Conservation (phyloP, 164 flowering plant genomes). For the Dillenia suffruticosa region DNA sequence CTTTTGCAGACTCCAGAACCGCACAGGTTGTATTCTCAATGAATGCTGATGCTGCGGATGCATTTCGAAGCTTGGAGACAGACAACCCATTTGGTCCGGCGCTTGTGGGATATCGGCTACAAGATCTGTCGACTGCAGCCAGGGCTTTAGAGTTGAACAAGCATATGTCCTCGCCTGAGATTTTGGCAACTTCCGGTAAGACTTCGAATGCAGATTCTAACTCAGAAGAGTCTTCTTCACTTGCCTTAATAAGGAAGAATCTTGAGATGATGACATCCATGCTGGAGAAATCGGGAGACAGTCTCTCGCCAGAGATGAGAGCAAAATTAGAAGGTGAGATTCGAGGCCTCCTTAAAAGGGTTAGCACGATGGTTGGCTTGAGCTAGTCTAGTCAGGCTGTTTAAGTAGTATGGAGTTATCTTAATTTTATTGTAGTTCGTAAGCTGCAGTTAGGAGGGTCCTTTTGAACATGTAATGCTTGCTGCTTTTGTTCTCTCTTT, state of each 20-base stretch:
- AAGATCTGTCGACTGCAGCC: slow-evolving; percentile 18
- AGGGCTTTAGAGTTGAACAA: slow-evolving; percentile 6
- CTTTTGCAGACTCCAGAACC: slow-evolving; percentile 22
- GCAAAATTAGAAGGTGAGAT: slow-evolving; percentile 64
- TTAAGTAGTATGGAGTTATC: not conserved
- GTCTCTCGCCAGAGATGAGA: slow-evolving; percentile 55
- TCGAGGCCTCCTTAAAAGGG: slow-evolving; percentile 55
- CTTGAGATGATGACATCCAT: slow-evolving; percentile 72
- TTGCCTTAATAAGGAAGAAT: slow-evolving; percentile 46
- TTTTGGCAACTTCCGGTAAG: slow-evolving; percentile 5
- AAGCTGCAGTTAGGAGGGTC: not conserved
- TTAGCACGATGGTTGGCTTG: slow-evolving; percentile 41
- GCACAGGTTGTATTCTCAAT: slow-evolving; percentile 39
- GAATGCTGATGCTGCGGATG: slow-evolving; percentile 47
- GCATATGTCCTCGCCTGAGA: not conserved
- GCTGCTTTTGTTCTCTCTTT: not conserved
- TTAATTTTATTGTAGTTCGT: not conserved
- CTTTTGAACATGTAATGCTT: no score
- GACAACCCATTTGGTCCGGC: slow-evolving; percentile 39
- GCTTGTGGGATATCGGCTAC: slow-evolving; percentile 33
- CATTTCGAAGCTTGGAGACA: slow-evolving; percentile 37
- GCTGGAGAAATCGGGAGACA: slow-evolving; percentile 62
- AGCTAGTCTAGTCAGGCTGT: slow-evolving; percentile 23
- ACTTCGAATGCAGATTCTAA: slow-evolving; percentile 11
- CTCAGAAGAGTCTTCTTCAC: slow-evolving; percentile 38